A percentile compares a stretch with the other conserved stretches of the same genome.
Conservation (phyloP, 2,329 filamentous ascomycete species). For the Colletotrichum sp. region DNA sequence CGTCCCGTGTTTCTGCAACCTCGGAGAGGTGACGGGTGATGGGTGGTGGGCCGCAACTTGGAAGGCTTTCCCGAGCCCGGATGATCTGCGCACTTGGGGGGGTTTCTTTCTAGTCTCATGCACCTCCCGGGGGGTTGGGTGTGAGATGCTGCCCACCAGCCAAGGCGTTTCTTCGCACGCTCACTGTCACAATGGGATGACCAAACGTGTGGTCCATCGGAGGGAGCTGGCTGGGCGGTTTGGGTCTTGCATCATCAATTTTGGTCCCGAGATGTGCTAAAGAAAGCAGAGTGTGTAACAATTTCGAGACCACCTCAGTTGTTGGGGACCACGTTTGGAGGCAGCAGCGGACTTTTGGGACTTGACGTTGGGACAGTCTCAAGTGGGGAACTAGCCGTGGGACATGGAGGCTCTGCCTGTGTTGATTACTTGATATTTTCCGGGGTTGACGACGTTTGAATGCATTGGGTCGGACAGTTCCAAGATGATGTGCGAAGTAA, state of each 20-base stretch:
- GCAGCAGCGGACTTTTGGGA: not conserved
- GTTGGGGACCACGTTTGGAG: not conserved
- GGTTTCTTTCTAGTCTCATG: conserved; percentile 10
- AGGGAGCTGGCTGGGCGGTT: not conserved
- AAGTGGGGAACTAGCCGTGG: not conserved
- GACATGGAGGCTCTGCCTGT: conserved; percentile 9
- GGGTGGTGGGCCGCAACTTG: not conserved
- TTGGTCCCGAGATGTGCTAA: not conserved
- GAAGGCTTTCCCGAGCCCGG: conserved; percentile 2
- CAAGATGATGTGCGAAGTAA: not conserved
- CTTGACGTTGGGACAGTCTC: conserved; percentile 16
- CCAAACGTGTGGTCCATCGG: not conserved
- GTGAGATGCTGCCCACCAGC: not conserved
- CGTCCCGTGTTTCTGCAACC: not conserved
- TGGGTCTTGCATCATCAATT: not conserved
- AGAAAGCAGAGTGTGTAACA: not conserved
- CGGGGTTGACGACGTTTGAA: not conserved
- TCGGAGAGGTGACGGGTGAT: not conserved
- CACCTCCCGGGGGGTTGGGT: not conserved
- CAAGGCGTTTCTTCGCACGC: not conserved
- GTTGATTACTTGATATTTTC: not conserved
- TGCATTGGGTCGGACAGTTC: not conserved
- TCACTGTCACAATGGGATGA: not conserved
- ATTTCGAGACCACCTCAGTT: not conserved
- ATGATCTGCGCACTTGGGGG: conserved; percentile 11